Base-by-base conservation (phyloP, 768 basidiomycete genomes). In the Mrakia gelida region DNA sequence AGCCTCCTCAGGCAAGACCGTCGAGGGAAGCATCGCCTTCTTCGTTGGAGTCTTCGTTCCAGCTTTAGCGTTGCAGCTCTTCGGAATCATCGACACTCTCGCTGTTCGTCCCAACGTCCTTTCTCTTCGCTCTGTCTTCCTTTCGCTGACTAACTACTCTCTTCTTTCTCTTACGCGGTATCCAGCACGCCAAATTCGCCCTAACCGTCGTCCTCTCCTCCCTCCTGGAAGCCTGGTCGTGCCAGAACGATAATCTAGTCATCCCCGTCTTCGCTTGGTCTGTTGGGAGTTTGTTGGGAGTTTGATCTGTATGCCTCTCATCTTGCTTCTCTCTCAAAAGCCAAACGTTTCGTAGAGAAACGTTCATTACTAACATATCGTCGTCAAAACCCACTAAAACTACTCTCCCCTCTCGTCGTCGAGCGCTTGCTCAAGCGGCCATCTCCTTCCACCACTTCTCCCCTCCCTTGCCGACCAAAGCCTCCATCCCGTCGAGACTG, bases 201-300 rank as follows among this genome's bases (percentile, higher is more conserved):
- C 81, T 87, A 65, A 90, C 91, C 43, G 87, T 90, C 41, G 84
- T 85, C n/a, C 82, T 92, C 61, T 87, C 92, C 6, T 90, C 90
- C 3, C 83, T 93, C 62, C 87, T 98, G 80, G 97, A 99, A 85
- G 97, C 94, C 23, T 85, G 95, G 76, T 94, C 93, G 28, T 91
- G 91, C 82, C 97, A 99, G 85, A 98, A 98, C 85, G 97, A 99
- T 85, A 99, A 99, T 85, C 87, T 99, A 80, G 94, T 93, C 61
- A 86, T 99, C 80, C 96, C 97, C n/a, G 85, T 98, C 84, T 98
- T 92, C 84, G 90, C 95, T 87, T 99, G 95, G 94, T 92, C 92
- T 82, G 87, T 94, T 85, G 86, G 94, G 49, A 90, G 91, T 45
- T 85, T 94, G 71, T 86, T 88, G 10, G 87, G 86, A 74, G 86